A percentile compares a stretch with the other conserved stretches of the same genome.
phyloP scores from a whole-genome alignment of 345 rosid genomes.

The Rubroshorea leprosula region DNA sequence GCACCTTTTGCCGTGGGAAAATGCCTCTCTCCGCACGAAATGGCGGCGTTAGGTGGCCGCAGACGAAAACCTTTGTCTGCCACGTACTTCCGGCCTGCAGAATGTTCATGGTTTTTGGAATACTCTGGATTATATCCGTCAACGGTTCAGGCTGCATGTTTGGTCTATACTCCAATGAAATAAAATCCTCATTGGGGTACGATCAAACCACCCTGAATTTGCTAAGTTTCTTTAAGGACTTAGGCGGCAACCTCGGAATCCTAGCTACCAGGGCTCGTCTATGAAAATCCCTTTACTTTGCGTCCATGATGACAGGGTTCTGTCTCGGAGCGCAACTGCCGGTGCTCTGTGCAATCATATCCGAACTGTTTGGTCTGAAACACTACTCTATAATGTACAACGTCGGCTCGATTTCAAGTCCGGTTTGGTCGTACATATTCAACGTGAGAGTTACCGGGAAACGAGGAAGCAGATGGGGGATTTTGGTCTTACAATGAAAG shows the following conservation, averaged over 20 bases:
- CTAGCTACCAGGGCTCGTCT: constrained; percentile 39
- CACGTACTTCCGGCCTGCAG: constrained; percentile 36
- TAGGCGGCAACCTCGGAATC: constrained; percentile 49
- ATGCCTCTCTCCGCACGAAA: background rate
- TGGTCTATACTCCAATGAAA: constrained; percentile 41
- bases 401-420: constrained; percentile 37
- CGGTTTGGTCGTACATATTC: constrained; percentile 40
- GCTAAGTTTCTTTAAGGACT: constrained; percentile 54
- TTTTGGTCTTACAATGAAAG: constrained; percentile 11
- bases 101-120: constrained; percentile 43
- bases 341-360: constrained; percentile 40
- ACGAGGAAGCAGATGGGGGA: constrained; percentile 32
- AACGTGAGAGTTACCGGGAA: constrained; percentile 41
- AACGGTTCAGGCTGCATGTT: constrained; percentile 54
- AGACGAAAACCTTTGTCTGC: constrained; percentile 28
- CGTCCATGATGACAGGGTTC: constrained; percentile 46
- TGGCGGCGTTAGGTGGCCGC: constrained; percentile 6
- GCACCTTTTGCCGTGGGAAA: too few relatives aligned
- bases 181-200: constrained; percentile 35
- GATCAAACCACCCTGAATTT: constrained; percentile 51
- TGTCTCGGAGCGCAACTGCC: constrained; percentile 50
- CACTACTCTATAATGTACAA: constrained; percentile 45
- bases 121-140: constrained; percentile 37
- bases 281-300: constrained; percentile 44
- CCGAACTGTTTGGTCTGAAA: constrained; percentile 47